Conservation (phyloP, 2,329 filamentous ascomycete genomes). For the Xylaria sp. region DNA sequence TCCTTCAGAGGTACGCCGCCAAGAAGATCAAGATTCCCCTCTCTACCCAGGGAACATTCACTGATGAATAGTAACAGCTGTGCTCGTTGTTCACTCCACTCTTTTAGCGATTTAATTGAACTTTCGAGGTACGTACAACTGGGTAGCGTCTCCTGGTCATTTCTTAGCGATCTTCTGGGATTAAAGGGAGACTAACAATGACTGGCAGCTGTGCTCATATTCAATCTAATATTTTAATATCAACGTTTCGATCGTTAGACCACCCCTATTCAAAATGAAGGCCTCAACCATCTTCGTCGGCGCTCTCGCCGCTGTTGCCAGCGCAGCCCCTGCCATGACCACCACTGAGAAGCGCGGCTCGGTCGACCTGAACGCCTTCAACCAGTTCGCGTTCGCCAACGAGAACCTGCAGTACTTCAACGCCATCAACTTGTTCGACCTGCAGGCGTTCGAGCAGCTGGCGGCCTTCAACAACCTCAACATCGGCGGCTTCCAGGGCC, state of each 20-base stretch:
- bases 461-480: slow-evolving; percentile 54
- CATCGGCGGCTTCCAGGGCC: slow-evolving; percentile 51
- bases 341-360: slow-evolving; percentile 41
- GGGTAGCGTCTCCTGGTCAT: not conserved
- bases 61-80: slow-evolving; percentile 54
- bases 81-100: slow-evolving; percentile 60
- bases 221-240: slow-evolving; percentile 52
- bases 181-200: slow-evolving; percentile 38
- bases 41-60: slow-evolving; percentile 17
- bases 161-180: not conserved
- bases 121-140: slow-evolving; percentile 52
- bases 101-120: slow-evolving; percentile 55
- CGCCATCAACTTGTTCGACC: slow-evolving; percentile 49
- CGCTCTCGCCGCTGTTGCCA: slow-evolving; percentile 57
- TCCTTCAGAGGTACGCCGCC: slow-evolving; percentile 58
- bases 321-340: slow-evolving; percentile 55
- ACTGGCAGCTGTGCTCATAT: slow-evolving; percentile 57
- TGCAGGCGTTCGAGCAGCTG: slow-evolving; percentile 49
- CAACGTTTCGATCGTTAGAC: slow-evolving; percentile 44
- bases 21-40: slow-evolving; percentile 11
- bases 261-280: slow-evolving; percentile 60
- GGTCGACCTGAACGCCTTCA: slow-evolving; percentile 52
- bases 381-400: slow-evolving; percentile 48
- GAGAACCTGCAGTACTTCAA: slow-evolving; percentile 55
- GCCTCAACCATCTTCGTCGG: slow-evolving; percentile 57